Percentiles rank a stretch among this genome's conserved stretches.
Conservation (phyloP, 441 rosid species). For the Erodium trifolium region DNA sequence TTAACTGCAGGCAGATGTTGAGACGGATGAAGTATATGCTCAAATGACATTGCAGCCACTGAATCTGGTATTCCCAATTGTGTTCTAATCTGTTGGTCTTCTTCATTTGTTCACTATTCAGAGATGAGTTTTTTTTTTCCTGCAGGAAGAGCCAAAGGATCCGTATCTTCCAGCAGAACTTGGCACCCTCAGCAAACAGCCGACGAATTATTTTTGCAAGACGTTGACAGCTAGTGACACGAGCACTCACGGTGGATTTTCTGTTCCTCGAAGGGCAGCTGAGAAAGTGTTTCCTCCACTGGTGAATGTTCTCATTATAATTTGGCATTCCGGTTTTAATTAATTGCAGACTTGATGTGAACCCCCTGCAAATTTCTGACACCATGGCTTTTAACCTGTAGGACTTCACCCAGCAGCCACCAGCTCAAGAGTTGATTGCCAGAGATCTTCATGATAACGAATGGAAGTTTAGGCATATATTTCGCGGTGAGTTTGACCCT, state of each 20-base stretch:
- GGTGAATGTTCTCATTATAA: constrained; percentile 32
- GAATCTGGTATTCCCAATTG: constrained; percentile 20
- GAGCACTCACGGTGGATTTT: constrained; percentile 98
- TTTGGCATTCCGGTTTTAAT: not conserved
- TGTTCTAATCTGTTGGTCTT: constrained; percentile 10
- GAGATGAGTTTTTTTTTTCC: not conserved
- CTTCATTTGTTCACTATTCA: constrained; percentile 7
- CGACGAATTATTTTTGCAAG: constrained; percentile 94
- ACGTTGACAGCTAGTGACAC: constrained; percentile 99
- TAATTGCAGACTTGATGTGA: constrained; percentile 45
- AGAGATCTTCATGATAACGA: constrained; percentile 95
- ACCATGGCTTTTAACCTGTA: constrained; percentile 32
- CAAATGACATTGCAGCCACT: constrained; percentile 97
- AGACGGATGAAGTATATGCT: constrained; percentile 96
- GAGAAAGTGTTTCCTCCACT: constrained; percentile 98
- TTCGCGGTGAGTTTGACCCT: constrained; percentile 50
- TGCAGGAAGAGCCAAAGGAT: constrained; percentile 93
- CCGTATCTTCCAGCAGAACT: constrained; percentile 72
- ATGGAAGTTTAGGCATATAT: constrained; percentile 98
- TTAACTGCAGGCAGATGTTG: constrained; percentile 79
- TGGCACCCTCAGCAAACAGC: constrained; percentile 83
- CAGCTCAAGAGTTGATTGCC: constrained; percentile 88
- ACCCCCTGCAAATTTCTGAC: constrained; percentile 30
- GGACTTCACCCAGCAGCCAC: constrained; percentile 94
- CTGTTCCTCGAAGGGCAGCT: constrained; percentile 98